phyloP scores from a whole-genome alignment of 2,329 filamentous ascomycete species.

The Fusarium sp. region DNA sequence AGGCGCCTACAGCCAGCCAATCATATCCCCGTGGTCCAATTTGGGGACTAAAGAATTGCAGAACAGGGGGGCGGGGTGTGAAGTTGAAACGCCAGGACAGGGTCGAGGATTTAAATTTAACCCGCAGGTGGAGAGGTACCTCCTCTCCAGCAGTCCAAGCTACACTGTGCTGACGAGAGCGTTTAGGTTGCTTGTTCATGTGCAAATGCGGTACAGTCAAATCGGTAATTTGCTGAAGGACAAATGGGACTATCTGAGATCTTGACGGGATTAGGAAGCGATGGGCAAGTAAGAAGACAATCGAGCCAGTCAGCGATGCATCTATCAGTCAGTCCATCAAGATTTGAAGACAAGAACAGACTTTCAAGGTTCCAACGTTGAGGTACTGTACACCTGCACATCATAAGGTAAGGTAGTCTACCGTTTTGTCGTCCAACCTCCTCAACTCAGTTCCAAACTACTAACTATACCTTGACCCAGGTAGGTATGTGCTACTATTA shows the following conservation, averaged over 20 bases:
- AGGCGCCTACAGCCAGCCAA: constrained; percentile 47
- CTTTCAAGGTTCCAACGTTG: constrained; percentile 16
- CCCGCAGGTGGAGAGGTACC: constrained; percentile 30
- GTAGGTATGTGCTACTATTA: background rate
- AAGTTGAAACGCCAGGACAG: constrained; percentile 13
- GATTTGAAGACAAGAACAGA: constrained; percentile 13
- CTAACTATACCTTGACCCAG: background rate
- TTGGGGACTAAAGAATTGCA: constrained; percentile 38
- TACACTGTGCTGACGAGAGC: constrained; percentile 34
- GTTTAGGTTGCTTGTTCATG: constrained; percentile 1
- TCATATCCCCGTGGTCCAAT: constrained; percentile 39
- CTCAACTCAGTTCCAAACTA: background rate
- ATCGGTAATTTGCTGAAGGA: constrained; percentile 16
- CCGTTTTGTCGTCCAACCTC: constrained; percentile 1
- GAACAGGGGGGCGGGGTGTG: constrained; percentile 16
- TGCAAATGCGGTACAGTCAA: constrained; percentile 5
- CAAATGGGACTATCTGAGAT: constrained; percentile 29
- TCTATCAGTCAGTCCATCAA: constrained; percentile 10
- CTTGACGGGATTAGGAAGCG: constrained; percentile 25
- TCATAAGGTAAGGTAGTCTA: background rate
- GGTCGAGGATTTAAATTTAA: constrained; percentile 43
- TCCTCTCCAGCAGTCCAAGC: constrained; percentile 7
- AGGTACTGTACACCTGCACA: background rate
- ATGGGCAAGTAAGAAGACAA: constrained; percentile 12
- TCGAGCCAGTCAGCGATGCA: background rate